Base-by-base conservation (phyloP, 1,284 basidiomycete species). In the Sporisorium scitamineum region DNA sequence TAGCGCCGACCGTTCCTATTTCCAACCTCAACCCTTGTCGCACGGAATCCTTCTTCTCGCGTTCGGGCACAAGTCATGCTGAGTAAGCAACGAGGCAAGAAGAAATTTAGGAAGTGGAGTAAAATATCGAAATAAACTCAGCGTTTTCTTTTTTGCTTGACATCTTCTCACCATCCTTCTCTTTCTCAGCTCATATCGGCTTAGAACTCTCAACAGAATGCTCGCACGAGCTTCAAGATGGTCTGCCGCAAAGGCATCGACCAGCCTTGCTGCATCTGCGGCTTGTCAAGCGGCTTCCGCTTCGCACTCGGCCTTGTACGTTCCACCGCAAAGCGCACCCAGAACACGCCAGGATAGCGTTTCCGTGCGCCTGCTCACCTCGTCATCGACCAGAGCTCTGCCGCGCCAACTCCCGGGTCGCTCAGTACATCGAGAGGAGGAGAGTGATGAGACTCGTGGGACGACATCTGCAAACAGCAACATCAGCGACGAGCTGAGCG, bases 401-500 rank as follows among this genome's bases (percentile, higher is more conserved):
- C 69, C 69, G 1, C 62, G 69, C 9, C 69, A 66, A 22, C 59
- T 61, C 22, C 69, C 59, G 5, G 48, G 32, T 22, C 59, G 59
- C 7, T 7, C 56, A n/a, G 31, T 42, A 14, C 63, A 59, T 4
- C 31, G 51, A 6, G 39, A 52, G 13, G 27, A 51, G 16, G 51
- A 52, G 2, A n/a, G 41, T 8, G 42, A 64, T 0, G 57, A 29
- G 2, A 0, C 20, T n/a, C 3, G 0, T 3, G 29, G 41, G 10
- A 45, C 16, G 16, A 26, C 55, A 11, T 6, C 37, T 18, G 16
- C 37, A 2, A 18, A 39, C 60, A 58, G 47, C 59, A 62, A 65
- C 16, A 26, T 66, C 52, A 67, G 66, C 63, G 67, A 75, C 52
- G 72, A 75, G 56, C 67, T 75, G 3, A 75, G 72, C 48, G 67